Base-by-base conservation (phyloP, 2,329 filamentous ascomycete species). In the Nemania sp. region DNA sequence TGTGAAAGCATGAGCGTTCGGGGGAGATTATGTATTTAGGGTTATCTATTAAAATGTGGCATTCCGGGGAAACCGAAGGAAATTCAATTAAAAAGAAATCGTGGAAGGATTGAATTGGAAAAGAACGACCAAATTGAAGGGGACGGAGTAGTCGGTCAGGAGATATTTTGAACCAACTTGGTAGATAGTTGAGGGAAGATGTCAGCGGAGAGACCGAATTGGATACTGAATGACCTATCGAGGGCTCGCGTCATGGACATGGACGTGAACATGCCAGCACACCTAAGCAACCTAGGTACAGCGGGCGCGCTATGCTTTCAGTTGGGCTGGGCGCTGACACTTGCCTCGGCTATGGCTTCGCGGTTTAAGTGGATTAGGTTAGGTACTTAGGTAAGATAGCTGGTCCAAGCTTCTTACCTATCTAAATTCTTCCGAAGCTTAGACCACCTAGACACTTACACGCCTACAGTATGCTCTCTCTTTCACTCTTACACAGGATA, bases 301-400 rank as follows among this genome's bases (percentile, higher is more conserved):
- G 6, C 5, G 18, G 6, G 41, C 5, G 18, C 18, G 41, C 41
- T 45, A 18, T 20, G 4, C 41, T 18, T 27, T 47, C 3, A 64
- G 54, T 45, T 52, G 22, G n/a, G 24, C 29, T 32, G 32, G 26
- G 45, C 20, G 26, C 26, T 22, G 22, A 7, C 43, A 51, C 47
- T 54, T 59, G 55, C 62, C 62, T 64, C 62, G 62, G 62, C 62
- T n/a, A n/a, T n/a, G n/a, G n/a, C n/a, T n/a, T 58, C 54, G 38
- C 27, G 20, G 43, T n/a, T 6, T 20, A 45, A 5, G 13, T n/a
- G 5, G 20, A 5, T 6, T 5, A 45, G 11, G 29, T 4, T 32
- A 32, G 5, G 4, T 32, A 32, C 29, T 32, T 32, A 32, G 29
- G 29, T 32, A 5, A 32, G 29, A 11, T 15, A 41, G 38, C 13